A percentile compares a stretch with the other conserved stretches of the same genome.
These are phyloP conservation scores for Takakia lepidozioides DNA, from an alignment of 225 moss, liverwort and hornwort species.

Conservation along the genomic window DNA sequence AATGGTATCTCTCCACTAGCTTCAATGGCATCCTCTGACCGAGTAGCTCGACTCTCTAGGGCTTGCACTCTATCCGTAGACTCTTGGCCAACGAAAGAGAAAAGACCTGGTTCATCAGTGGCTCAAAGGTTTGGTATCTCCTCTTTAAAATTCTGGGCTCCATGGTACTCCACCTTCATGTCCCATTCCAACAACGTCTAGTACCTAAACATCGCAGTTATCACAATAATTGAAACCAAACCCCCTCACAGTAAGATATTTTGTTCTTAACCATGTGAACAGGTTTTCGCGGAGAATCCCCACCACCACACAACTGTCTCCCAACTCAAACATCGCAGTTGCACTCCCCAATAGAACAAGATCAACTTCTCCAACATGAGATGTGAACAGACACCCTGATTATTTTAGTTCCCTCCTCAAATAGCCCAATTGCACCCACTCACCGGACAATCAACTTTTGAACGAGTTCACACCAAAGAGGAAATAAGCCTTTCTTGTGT, in stretches of 20 bases:
- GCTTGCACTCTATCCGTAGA: constrained; percentile 27
- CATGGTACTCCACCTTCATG: constrained; percentile 54
- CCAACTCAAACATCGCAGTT: background rate
- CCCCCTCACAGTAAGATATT: background rate
- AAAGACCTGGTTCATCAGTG: constrained; percentile 36
- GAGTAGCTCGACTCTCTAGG: constrained; percentile 37
- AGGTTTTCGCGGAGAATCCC: background rate
- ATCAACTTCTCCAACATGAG: too few relatives aligned
- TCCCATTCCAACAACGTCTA: too few relatives aligned
- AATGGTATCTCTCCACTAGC: constrained; percentile 21
- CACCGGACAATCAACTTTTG: too few relatives aligned
- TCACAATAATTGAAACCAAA: too few relatives aligned
- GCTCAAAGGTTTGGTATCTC: constrained; percentile 33
- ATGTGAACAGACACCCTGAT: too few relatives aligned
- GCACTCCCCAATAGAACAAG: background rate
- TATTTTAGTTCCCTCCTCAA: too few relatives aligned
- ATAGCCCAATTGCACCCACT: too few relatives aligned
- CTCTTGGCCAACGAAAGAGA: constrained; percentile 40
- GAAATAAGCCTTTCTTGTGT: too few relatives aligned
- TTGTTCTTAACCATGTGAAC: background rate
- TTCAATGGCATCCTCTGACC: constrained; percentile 42
- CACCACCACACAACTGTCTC: too few relatives aligned
- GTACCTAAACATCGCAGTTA: too few relatives aligned
- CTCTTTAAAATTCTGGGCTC: constrained; percentile 31
- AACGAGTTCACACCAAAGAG: too few relatives aligned